These are phyloP conservation scores for Hymenoscyphus albidus DNA, from an alignment of 2,329 filamentous ascomycete genomes.

Conservation along the genomic window DNA sequence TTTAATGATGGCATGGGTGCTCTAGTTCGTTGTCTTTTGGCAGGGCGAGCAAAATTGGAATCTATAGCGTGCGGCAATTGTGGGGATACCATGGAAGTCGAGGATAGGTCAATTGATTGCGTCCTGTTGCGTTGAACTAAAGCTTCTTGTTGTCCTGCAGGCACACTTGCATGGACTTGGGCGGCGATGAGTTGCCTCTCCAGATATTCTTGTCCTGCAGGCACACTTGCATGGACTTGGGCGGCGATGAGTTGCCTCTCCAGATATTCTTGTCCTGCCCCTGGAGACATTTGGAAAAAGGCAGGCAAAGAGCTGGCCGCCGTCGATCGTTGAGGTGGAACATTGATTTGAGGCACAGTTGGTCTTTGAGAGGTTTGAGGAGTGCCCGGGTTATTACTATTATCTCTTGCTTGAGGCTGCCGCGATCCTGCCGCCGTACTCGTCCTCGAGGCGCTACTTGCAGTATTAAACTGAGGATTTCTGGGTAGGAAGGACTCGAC, in stretches of 20 bases:
- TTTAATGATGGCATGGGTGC: slow-evolving; percentile 25
- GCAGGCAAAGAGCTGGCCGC: neutral
- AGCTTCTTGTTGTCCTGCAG: neutral
- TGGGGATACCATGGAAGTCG: slow-evolving; percentile 5
- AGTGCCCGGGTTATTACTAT: neutral
- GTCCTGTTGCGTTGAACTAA: neutral
- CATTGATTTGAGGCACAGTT: neutral
- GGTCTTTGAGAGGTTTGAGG: neutral
- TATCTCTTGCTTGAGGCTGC: neutral
- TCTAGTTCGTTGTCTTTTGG: slow-evolving; percentile 21
- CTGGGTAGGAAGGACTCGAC: neutral
- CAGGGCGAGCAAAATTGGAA: neutral
- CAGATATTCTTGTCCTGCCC: neutral
- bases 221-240: neutral
- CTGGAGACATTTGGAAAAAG: neutral
- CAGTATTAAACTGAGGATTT: neutral
- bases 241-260: neutral
- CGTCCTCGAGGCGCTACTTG: neutral
- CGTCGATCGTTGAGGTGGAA: neutral
- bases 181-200: neutral
- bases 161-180: neutral
- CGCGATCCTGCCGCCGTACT: neutral
- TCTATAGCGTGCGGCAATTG: neutral
- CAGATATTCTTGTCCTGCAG: neutral
- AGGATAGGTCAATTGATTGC: neutral